These are phyloP conservation scores for Curvularia sp. DNA, from an alignment of 2,329 filamentous ascomycete genomes.

Conservation along the genomic window DNA sequence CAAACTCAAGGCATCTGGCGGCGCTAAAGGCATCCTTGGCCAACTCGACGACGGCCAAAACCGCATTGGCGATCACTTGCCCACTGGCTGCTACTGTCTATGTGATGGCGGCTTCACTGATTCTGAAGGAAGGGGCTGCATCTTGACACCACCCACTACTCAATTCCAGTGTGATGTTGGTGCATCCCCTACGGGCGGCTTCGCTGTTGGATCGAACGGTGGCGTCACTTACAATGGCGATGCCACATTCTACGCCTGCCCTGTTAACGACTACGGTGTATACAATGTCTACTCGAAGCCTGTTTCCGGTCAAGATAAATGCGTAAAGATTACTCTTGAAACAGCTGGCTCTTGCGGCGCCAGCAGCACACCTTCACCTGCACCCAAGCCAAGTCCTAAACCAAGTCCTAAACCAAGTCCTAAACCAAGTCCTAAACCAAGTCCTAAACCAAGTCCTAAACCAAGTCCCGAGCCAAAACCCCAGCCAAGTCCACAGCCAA, in stretches of 20 bases:
- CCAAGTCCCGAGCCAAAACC: too few relatives aligned
- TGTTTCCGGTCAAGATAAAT: conserved; percentile 55
- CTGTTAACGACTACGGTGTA: conserved; percentile 61
- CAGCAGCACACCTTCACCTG: conserved; percentile 10
- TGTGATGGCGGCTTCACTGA: conserved; percentile 61
- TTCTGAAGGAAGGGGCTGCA: conserved; percentile 64
- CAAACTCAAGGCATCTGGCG: conserved; percentile 29
- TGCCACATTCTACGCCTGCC: conserved; percentile 66
- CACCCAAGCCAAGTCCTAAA: background rate
- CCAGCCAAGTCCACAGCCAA: too few relatives aligned
- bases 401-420: background rate
- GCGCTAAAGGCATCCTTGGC: conserved; percentile 60
- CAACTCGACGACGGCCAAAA: conserved; percentile 69
- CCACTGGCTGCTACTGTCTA: conserved; percentile 62
- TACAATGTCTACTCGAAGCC: conserved; percentile 63
- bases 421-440: background rate
- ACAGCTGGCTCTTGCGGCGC: conserved; percentile 31
- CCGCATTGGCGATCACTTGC: conserved; percentile 60
- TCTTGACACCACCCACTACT: conserved; percentile 65
- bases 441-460: background rate
- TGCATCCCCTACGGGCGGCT: conserved; percentile 58
- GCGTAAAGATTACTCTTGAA: conserved; percentile 57
- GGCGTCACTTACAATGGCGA: conserved; percentile 60
- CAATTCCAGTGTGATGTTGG: conserved; percentile 68
- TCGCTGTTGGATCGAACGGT: conserved; percentile 63